A percentile compares a stretch with the other conserved stretches of the same genome.
Evolutionary conservation across 441 rosid species (phyloP).

Genomic region (Mallotus repandus): DNA sequence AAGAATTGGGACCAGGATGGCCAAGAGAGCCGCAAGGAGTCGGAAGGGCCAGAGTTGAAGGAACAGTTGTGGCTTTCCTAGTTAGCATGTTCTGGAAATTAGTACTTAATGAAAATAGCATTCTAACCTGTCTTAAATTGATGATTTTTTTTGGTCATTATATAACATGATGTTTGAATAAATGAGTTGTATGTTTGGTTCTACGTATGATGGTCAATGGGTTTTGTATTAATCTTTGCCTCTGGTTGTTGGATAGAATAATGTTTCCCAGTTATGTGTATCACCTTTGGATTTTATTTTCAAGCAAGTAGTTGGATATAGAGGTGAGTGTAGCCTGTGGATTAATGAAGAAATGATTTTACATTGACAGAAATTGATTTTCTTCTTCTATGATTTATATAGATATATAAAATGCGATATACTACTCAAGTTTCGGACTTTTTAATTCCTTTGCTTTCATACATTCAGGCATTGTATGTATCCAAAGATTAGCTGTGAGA

Average conservation of each 20-base stretch:
- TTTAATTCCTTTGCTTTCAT: not conserved
- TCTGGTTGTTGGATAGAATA: not conserved
- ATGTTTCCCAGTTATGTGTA: not conserved
- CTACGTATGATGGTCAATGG: not conserved
- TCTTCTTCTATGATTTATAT: not conserved
- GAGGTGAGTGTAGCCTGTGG: not conserved
- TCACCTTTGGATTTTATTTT: not conserved
- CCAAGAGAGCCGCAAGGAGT: constrained; percentile 7
- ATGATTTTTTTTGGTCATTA: not conserved
- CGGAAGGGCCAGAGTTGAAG: constrained; percentile 31
- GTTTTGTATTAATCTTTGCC: not conserved
- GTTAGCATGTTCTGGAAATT: not conserved
- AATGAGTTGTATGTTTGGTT: not conserved
- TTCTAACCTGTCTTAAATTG: not conserved
- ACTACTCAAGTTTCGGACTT: not conserved
- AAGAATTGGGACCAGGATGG: constrained; percentile 19
- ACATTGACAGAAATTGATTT: not conserved
- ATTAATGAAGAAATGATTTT: not conserved
- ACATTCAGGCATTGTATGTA: not conserved
- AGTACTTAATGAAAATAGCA: not conserved
- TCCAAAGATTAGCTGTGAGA: not conserved
- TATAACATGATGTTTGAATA: not conserved
- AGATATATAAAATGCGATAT: not conserved
- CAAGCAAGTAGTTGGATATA: not conserved
- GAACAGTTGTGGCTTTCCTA: constrained; percentile 19